These are phyloP conservation scores for Penicillium sp. DNA, from an alignment of 2,329 filamentous ascomycete species.

Conservation along the genomic window DNA sequence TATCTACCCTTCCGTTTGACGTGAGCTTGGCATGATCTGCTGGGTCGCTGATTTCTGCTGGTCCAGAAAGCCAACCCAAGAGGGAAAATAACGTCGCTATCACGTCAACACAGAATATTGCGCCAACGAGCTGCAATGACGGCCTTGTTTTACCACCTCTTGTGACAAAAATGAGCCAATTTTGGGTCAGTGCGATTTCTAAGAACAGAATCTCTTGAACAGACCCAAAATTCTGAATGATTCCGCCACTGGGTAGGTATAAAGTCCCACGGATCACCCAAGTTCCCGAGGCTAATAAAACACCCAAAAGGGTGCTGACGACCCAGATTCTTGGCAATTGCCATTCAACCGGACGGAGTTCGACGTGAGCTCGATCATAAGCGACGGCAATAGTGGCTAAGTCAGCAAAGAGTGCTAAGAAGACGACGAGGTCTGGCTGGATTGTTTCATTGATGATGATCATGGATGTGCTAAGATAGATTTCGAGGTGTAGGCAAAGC, in stretches of 20 bases:
- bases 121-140: not conserved
- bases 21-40: too few relatives aligned
- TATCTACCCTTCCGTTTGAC: slow-evolving; percentile 36
- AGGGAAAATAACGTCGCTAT: not conserved
- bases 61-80: too few relatives aligned
- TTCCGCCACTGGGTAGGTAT: not conserved
- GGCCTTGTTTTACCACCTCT: not conserved
- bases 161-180: not conserved
- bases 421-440: too few relatives aligned
- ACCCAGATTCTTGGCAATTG: not conserved
- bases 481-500: too few relatives aligned
- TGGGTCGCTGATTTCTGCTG: too few relatives aligned
- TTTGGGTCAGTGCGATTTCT: not conserved
- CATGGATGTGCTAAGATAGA: too few relatives aligned
- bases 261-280: not conserved
- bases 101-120: not conserved
- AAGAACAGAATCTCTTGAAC: not conserved
- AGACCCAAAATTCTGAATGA: not conserved
- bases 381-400: not conserved
- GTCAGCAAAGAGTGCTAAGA: not conserved
- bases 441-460: too few relatives aligned
- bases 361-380: not conserved
- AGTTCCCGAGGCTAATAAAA: not conserved
- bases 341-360: not conserved
- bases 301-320: too few relatives aligned